Evolutionary conservation across 345 rosid species (phyloP), one percentile per base, ranked within the genome.

Genomic region (Geranium rotundifolium): DNA sequence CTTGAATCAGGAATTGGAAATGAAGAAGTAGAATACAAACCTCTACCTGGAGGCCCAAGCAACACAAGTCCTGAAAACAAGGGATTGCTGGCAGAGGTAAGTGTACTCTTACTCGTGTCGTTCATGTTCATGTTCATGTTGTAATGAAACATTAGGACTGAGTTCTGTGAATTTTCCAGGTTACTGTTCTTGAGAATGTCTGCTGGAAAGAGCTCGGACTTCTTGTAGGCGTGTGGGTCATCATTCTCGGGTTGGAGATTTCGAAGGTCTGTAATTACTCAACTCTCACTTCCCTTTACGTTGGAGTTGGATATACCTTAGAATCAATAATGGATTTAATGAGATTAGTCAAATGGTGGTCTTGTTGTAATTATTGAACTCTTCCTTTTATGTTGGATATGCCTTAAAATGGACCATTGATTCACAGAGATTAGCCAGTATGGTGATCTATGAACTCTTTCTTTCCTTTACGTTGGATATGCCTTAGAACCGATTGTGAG

Each of bases 201-300:
- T 23, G 9, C 10, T 79, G 86, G 86, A 75, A 73, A 56, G 79
- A 82, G 41, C 73, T 79, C 31, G 80, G 82, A 56, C 19, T 82
- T 19, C 79, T 82, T 17, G 19, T 73, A 27, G 62, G 64, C 65
- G 74, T 82, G 49, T 82, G 80, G 84, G 31, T 58, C 13, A n/a
- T 67, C 46, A 69, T 77, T 29, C 84, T 82, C 17, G 69, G 54
- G 29, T 49, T 82, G 58, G 71, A 82, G 67, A 75, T 82, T 29
- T 46, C 69, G 4, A 79, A 77, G 84, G 86, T 82, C 19, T 59
- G 57, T 19, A 8, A 58, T 27, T 58, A 31, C 29, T 23, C 30
- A 23, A 23, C 27, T 23, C 27, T 23, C 27, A 23, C 27, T 23
- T 23, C 27, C 27, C 27, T 23, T 23, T 23, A 23, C 27, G 27